Base-by-base conservation (phyloP, 2,329 filamentous ascomycete species). In the Colletotrichum zoysiae region DNA sequence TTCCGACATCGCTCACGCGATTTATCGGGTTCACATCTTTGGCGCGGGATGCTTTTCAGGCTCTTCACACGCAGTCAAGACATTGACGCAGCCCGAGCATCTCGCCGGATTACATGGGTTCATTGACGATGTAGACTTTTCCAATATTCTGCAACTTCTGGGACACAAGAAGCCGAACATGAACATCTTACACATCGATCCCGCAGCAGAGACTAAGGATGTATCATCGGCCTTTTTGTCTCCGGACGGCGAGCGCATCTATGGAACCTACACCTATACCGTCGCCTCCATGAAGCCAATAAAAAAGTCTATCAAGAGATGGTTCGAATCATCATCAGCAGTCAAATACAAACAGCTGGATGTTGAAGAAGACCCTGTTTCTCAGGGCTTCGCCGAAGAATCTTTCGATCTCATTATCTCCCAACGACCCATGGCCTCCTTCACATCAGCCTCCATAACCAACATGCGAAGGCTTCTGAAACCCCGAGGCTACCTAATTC, bases 331-430 rank as follows among this genome's bases (percentile, higher is more conserved):
- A 8, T 12, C 38, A 5, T 18, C 51, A 2, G 42, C 20, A 20
- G 59, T 46, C 33, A 40, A 30, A 2, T 57, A 65, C 60, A 57
- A 35, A 18, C 33, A 60, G 12, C 42, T 78, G 16, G 76, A 84
- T 64, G 71, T 82, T 23, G 78, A 80, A 18, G 66, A 76, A 14
- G 77, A 80, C 42, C 74, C 76, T 1, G n/a, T 67, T 0, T 60
- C 67, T 0, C 82, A 73, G 12, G 67, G 70, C 2, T 35, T 73
- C 23, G n/a, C 23, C 1, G 33, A 30, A 5, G 67, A 71, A 20
- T 66, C 57, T 2, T 84, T 81, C 70, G 84, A 86, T 51, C 26
- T 70, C 1, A 26, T 72, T 11, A 20, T 44, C 11, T 65, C 33
- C 18, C 59, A 40, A 5, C 5, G 12, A 9, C 23, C 23, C 2